phyloP scores from a whole-genome alignment of 805 yeast species.

The Schizosaccharomyces osmophilus region DNA sequence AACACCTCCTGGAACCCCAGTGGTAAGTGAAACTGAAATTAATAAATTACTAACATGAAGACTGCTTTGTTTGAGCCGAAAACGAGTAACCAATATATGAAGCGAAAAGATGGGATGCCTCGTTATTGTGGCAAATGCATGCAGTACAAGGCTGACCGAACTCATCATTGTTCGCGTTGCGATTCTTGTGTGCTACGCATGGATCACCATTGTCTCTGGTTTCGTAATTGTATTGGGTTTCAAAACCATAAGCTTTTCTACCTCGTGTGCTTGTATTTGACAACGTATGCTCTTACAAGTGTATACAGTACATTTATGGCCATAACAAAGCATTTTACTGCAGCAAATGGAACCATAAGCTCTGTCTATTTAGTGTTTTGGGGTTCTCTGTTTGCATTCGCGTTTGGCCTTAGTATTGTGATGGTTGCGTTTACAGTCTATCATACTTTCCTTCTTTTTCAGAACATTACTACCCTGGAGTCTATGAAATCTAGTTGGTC shows the following conservation, averaged over 20 bases:
- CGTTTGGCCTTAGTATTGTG: background rate
- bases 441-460: background rate
- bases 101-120: background rate
- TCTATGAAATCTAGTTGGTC: background rate
- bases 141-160: background rate
- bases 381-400: background rate
- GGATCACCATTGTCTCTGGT: conserved; percentile 68
- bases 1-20: background rate
- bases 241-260: conserved; percentile 55
- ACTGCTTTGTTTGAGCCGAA: background rate
- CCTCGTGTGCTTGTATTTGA: conserved; percentile 47
- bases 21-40: background rate
- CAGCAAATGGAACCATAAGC: background rate
- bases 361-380: background rate
- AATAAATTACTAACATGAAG: background rate
- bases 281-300: background rate
- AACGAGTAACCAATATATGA: background rate
- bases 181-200: background rate
- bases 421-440: background rate
- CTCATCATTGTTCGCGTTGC: conserved; percentile 3
- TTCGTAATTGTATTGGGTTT: conserved; percentile 70
- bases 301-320: background rate
- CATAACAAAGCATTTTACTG: background rate
- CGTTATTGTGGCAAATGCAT: background rate
- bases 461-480: background rate